Evolutionary conservation across 306 rosid genomes (phyloP), one percentile per base, ranked within the genome.

Genomic region (Sicyos edulis): DNA sequence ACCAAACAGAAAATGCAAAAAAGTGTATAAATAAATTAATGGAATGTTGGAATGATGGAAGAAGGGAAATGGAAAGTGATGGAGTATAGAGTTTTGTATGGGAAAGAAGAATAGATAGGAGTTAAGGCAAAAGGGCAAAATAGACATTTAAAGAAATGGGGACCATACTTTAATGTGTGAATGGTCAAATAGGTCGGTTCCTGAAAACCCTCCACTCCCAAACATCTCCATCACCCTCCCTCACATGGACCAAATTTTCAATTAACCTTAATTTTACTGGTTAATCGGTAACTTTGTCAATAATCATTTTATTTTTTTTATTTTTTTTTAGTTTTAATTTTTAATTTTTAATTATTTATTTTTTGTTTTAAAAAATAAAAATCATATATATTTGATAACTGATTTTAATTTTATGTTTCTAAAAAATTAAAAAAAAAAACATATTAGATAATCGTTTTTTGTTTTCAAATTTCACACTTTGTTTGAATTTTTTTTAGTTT

Each of bases 131-230:
- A 42, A 7, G 17, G 42, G 65, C 3, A 2, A 5, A 7, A 15
- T 59, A 24, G 49, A 34, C 21, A 62, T 62, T 62, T 62, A 62
- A 62, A 34, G 3, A 62, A 16, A 34, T 62, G 49, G 68, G 68
- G 68, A 62, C 68, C 68, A 62, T 62, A 8, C 68, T 61, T 8
- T 37, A 24, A 45, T 45, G 10, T 16, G 13, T 61, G 49, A 13
- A 34, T 61, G 68, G 68, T 63, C 69, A 63, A 63, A 63, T 63
- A 63, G 70, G 70, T 63, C 70, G 70, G 70, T 63, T 63, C 70
- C 70, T 37, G 37, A n/a, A 22, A 62, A 37, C 4, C 4, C 1
- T 37, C 9, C 15, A 37, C 69, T 62, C 16, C 68, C 9, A 32
- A 19, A 17, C 26, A 61, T 54, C 57, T 1, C 57, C 24, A 60